Evolutionary conservation across 352 stramenopile species (phyloP), one percentile per base, ranked within the genome.

Genomic region (Globisporangium abappressorium): DNA sequence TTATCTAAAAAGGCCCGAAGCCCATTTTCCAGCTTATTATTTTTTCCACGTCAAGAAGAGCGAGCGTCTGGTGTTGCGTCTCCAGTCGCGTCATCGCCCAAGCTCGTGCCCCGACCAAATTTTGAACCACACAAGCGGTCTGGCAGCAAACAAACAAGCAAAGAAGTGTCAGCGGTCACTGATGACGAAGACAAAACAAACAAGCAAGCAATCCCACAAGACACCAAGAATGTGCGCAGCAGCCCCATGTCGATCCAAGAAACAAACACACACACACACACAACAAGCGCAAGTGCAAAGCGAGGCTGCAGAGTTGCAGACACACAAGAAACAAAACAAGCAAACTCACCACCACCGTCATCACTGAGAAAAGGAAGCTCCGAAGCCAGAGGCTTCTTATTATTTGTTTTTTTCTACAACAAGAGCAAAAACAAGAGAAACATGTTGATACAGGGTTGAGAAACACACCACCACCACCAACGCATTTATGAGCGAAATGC

Each of bases 1-100:
- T 60, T 60, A 60, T 60, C 55, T 60, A 60, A 43, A 60, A 43
- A 43, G 36, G 55, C 28, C 28, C 54, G 12, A 34, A 41, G 34
- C 26, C 55, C 28, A 43, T 58, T 58, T 33, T 38, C 53, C 53
- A 36, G 53, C 53, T 58, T 38, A 30, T 36, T 33, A 30, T 58
- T 30, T 20, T 20, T 57, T 36, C 53, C 9, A 12, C 53, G 30
- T 33, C 53, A 38, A 36, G 53, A 58, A 58, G 30, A 33, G 53
- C 28, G n/a, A 58, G 55, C 55, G 43, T 51, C 43, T 51, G 43
- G 43, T 18, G 43, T 24, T 51, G 43, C 18, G 43, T 51, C 18
- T 51, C 43, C 43, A 51, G 43, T 51, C 43, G 43, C 55, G 28
- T 43, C 26, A 12, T 34, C 55, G 30, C n/a, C 18, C 55, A 11